Percentiles rank a stretch among this genome's conserved stretches.
Conservation (phyloP, 2,329 filamentous ascomycete genomes). For the Phialophora macrospora region DNA sequence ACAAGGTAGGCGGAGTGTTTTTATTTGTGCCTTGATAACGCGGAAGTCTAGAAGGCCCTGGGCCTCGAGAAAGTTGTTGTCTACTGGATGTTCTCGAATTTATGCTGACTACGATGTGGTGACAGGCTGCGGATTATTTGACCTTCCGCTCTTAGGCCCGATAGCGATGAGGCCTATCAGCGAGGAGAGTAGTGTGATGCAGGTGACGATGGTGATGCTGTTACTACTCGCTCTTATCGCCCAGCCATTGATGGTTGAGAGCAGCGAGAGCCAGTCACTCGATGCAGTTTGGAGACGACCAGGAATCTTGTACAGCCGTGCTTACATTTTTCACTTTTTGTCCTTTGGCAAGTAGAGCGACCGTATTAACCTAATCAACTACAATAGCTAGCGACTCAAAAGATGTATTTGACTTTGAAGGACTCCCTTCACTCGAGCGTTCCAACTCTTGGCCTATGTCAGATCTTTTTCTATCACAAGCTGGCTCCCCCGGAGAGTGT, state of each 20-base stretch:
- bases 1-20: constrained; percentile 72
- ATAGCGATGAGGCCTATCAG: background rate
- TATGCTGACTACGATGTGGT: constrained; percentile 11
- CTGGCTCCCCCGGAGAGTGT: no score
- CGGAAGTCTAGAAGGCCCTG: background rate
- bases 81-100: background rate
- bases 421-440: background rate
- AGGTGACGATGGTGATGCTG: background rate
- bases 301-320: constrained; percentile 3
- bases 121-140: constrained; percentile 42
- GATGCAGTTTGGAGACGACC: background rate
- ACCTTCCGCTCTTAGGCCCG: constrained; percentile 35
- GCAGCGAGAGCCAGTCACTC: background rate
- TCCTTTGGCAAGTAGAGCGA: background rate
- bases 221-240: background rate
- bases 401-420: background rate
- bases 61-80: background rate
- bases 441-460: background rate
- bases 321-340: background rate
- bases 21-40: background rate
- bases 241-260: background rate
- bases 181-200: background rate
- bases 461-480: no score
- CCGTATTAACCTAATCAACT: background rate
- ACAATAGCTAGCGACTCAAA: constrained; percentile 4